phyloP scores from a whole-genome alignment of 2,329 filamentous ascomycete genomes.

The Simplicillium sp. region DNA sequence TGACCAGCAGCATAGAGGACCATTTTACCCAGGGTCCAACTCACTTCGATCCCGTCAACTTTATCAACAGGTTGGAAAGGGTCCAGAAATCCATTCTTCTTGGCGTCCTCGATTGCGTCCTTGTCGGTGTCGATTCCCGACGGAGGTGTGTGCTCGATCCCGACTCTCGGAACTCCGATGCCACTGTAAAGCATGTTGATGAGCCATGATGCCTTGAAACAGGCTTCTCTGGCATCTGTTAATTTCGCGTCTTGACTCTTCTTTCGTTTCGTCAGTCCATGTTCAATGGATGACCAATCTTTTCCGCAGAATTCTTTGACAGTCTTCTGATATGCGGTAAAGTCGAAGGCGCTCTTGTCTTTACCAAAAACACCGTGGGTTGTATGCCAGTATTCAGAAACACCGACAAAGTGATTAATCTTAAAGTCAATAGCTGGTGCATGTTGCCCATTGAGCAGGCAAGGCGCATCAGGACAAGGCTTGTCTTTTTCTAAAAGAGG shows the following conservation, averaged over 20 bases:
- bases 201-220: slow-evolving; percentile 97
- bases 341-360: slow-evolving; percentile 76
- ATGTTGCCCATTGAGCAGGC: slow-evolving; percentile 82
- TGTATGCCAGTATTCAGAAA: slow-evolving; percentile 98
- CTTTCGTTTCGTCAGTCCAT: slow-evolving; percentile 53
- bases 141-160: slow-evolving; percentile 53
- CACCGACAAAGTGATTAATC: slow-evolving; percentile 94
- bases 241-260: slow-evolving; percentile 71
- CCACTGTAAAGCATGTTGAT: slow-evolving; percentile 95
- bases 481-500: slow-evolving; percentile 85
- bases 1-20: slow-evolving; percentile 89
- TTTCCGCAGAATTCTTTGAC: slow-evolving; percentile 79
- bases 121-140: slow-evolving; percentile 62
- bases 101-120: slow-evolving; percentile 55
- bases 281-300: slow-evolving; percentile 69
- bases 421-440: slow-evolving; percentile 94
- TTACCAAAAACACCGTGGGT: slow-evolving; percentile 89
- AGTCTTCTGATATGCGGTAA: slow-evolving; percentile 76
- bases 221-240: slow-evolving; percentile 74
- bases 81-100: slow-evolving; percentile 67
- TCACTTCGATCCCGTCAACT: slow-evolving; percentile 84
- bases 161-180: slow-evolving; percentile 82
- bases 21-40: slow-evolving; percentile 96
- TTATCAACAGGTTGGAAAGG: slow-evolving; percentile 91
- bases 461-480: slow-evolving; percentile 73